These are phyloP conservation scores for Camellia granthamiana DNA, from an alignment of 148 eudicot species.

Conservation along the genomic window DNA sequence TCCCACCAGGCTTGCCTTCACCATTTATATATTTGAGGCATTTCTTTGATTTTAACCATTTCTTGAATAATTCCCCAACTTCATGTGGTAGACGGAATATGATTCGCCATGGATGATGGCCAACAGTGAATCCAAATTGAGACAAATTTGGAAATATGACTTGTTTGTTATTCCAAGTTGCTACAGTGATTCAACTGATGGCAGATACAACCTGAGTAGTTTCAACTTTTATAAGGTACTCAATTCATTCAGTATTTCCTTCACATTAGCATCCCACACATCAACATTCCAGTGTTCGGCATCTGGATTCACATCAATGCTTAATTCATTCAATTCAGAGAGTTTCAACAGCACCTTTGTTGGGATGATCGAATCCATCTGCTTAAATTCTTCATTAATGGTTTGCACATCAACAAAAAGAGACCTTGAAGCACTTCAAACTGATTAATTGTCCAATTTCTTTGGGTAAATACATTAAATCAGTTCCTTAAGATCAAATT, in stretches of 20 bases:
- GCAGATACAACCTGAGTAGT: background rate
- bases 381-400: background rate
- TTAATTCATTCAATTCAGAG: background rate
- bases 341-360: background rate
- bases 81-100: background rate
- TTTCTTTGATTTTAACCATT: background rate
- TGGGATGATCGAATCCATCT: background rate
- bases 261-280: background rate
- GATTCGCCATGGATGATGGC: background rate
- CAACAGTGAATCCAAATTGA: background rate
- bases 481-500: conserved; percentile 5
- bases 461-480: background rate
- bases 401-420: background rate
- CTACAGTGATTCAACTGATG: background rate
- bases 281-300: background rate
- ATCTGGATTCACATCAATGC: background rate
- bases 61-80: background rate
- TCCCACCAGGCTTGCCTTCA: too few species aligned
- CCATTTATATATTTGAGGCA: background rate
- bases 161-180: background rate
- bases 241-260: background rate
- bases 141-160: background rate
- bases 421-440: background rate
- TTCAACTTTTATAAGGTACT: background rate
- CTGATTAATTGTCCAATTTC: background rate